Base-by-base conservation (phyloP, 768 basidiomycete genomes). In the Collybia mongolica region DNA sequence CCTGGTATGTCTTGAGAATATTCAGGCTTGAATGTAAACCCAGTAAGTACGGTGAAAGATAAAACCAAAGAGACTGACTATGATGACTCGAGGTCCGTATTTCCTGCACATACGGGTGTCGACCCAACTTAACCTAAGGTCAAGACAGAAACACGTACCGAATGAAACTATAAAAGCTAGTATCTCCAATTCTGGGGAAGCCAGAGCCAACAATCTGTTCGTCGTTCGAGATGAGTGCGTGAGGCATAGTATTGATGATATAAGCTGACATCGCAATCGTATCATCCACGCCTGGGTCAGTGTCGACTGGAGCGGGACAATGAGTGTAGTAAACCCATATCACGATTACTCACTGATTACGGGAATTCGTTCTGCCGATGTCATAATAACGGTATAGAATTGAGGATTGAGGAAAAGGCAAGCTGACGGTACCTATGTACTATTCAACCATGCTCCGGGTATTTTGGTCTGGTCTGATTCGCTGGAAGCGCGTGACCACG, bases 241-340 rank as follows among this genome's bases (percentile, higher is more conserved):
- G 11, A 32, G 7, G 14, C 11, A 14, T 5, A 3, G 11, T 14
- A 14, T 3, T 14, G 32, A 12, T 32, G 11, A 3, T 32, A 5
- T 9, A 32, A 32, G 65, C 83, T 51, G 51, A 87, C 90, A 94
- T 82, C 23, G 90, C 90, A 45, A 92, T 57, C 20, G 77, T 72
- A 64, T 94, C 92, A 60, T 94, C 92, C 3, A 92, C 85, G 28
- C 92, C 92, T 6, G 91, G 89, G 61, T 94, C 91, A 22, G 89
- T 89, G 57, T 92, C 90, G 60, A 91, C 88, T 91, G 58, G 14
- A 39, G 38, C n/a, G 39, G 3, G 11, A 18, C 18, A 26, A 35
- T 12, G 3, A 28, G 36, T 14, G 7, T 35, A 49, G 40, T 39
- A 19, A 18, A 18, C 22, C 5, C 6, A 2, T 2, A 40, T 18